Conservation (phyloP, 768 basidiomycete genomes). For the Macrolepiota dolichaula region DNA sequence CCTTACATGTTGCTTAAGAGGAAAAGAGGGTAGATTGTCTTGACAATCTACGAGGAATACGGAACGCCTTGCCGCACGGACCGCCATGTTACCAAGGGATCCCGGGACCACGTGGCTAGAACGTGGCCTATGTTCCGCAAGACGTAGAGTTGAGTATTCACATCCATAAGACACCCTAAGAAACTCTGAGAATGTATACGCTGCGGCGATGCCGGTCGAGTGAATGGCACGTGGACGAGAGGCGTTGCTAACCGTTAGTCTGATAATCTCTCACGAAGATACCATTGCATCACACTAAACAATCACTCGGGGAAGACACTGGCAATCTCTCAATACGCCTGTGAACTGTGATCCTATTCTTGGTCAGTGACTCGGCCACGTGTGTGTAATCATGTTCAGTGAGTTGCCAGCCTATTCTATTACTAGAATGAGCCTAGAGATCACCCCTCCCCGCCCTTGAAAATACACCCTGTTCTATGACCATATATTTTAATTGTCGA, state of each 20-base stretch:
- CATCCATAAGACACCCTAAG: slow-evolving; percentile 5
- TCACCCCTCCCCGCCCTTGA: neutral
- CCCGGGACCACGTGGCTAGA: slow-evolving; percentile 34
- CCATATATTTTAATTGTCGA: neutral
- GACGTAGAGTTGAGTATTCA: slow-evolving; percentile 12
- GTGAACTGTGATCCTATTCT: neutral
- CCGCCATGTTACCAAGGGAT: neutral
- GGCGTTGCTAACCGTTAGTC: neutral
- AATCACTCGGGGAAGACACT: neutral
- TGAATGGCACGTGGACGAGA: slow-evolving; percentile 7
- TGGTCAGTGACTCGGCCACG: neutral
- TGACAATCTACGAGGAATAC: neutral
- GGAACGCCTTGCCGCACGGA: neutral
- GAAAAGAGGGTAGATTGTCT: neutral
- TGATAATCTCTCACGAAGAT: neutral
- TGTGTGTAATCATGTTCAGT: neutral
- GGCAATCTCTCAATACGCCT: neutral
- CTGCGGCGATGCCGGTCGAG: slow-evolving; percentile 5
- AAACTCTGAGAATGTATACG: no score
- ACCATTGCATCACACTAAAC: neutral
- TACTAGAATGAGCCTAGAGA: neutral
- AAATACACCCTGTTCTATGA: neutral
- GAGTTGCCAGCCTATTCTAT: neutral
- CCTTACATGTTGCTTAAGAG: neutral
- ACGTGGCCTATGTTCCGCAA: slow-evolving; percentile 37